Evolutionary conservation across 306 rosid species (phyloP), one percentile per base, ranked within the genome.

Genomic region (Oxytropis ochrocephala): DNA sequence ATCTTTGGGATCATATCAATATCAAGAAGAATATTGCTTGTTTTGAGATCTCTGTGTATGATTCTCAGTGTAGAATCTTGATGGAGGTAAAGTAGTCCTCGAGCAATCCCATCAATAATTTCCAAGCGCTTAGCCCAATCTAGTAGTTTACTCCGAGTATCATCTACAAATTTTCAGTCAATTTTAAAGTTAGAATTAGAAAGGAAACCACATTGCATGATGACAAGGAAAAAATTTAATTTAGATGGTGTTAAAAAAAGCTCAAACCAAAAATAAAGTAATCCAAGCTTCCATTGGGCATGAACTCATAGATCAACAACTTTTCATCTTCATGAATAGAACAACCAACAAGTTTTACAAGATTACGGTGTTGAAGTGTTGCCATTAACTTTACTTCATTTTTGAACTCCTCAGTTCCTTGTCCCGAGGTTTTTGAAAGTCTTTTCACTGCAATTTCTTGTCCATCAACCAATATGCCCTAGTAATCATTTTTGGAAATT

Each of bases 251-350:
- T 70, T 13, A 32, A 57, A 8, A 32, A 57, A 8, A 24, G 29
- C 4, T 17, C 48, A 57, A 57, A 70, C 75, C 67, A 70, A 57
- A 70, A 57, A 70, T 58, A 14, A 58, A 58, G 33, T 18, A 71
- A 59, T 57, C 48, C 67, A 57, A 70, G 38, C 76, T 71, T 58
- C 59, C 18, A 5, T 71, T 71, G 12, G 76, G 59, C 75, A 71
- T 58, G 48, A 57, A 46, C 33, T 71, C 67, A 12, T 57, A 71
- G 38, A 57, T 46, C 67, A 71, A 17, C 4, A 71, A 0, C 49
- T 58, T 71, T 47, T 71, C 67, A 8, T 71, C 36, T 44, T 32
- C 49, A 0, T 71, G 38, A 71, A 71, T 11, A 16, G 75, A 56
- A 17, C 58, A 70, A 14, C 67, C 67, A 16, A 57, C 67, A 70